Percentiles rank a stretch among this genome's conserved stretches.
Conservation (phyloP, 139 green algal genomes). For the Picochlorum costavermella region DNA sequence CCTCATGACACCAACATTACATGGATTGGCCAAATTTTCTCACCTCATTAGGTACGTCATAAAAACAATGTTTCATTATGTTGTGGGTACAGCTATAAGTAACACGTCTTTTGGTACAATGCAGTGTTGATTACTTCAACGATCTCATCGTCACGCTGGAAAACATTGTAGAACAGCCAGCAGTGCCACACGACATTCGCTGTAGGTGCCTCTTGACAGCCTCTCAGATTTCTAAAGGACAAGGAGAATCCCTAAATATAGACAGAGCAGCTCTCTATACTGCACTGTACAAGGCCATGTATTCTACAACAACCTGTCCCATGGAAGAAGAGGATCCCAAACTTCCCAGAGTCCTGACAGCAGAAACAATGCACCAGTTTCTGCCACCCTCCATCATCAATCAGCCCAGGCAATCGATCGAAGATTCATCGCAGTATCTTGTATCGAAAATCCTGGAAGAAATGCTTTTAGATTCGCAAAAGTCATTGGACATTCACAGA, state of each 20-base stretch:
- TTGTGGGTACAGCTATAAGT: too few relatives aligned
- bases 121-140: conserved; percentile 68
- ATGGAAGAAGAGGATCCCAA: conserved; percentile 20
- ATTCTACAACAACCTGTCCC: conserved; percentile 23
- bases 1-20: conserved; percentile 54
- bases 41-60: conserved; percentile 46
- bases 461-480: conserved; percentile 25
- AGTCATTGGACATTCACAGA: conserved; percentile 38
- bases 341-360: background rate
- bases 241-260: conserved; percentile 61
- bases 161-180: conserved; percentile 35
- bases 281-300: conserved; percentile 46
- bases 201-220: conserved; percentile 50
- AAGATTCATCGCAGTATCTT: background rate
- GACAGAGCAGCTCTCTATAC: conserved; percentile 51
- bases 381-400: background rate
- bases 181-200: conserved; percentile 48
- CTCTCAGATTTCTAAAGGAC: conserved; percentile 41
- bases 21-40: conserved; percentile 53
- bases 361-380: background rate
- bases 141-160: conserved; percentile 49
- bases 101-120: background rate
- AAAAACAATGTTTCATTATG: too few relatives aligned
- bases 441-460: conserved; percentile 10
- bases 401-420: background rate